Evolutionary conservation across 192 early-diverging fungal genomes (phyloP).

Genomic region (Globomyces pollinis-pini): DNA sequence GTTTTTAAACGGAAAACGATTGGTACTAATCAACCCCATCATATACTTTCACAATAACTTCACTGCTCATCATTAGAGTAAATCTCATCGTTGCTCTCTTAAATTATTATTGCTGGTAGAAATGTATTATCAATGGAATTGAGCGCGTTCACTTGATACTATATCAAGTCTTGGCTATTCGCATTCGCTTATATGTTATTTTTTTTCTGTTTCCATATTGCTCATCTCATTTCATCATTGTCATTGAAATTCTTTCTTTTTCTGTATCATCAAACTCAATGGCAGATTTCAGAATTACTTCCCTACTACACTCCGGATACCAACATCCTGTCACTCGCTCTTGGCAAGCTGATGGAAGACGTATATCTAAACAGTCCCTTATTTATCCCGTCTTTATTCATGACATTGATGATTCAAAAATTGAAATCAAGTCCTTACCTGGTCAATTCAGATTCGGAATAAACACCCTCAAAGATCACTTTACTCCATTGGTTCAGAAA

Average conservation of each 20-base stretch:
- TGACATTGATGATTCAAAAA: conserved; percentile 58
- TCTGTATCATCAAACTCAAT: neutral
- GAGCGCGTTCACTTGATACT: no score
- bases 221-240: no score
- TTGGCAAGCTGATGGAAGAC: conserved; percentile 61
- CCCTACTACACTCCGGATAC: conserved; percentile 70
- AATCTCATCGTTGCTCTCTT: no score
- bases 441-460: conserved; percentile 76
- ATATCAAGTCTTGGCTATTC: no score
- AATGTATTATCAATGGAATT: no score
- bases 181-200: no score
- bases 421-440: conserved; percentile 75
- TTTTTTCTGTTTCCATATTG: no score
- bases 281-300: neutral
- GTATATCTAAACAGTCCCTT: conserved; percentile 58
- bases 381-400: conserved; percentile 95
- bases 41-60: no score
- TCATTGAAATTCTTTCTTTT: neutral
- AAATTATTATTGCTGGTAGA: no score
- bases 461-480: conserved; percentile 62
- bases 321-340: conserved; percentile 69
- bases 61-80: no score
- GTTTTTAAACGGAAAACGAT: no score
- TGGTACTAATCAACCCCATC: no score
- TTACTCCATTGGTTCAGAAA: conserved; percentile 78